Base-by-base conservation (phyloP, 2,329 filamentous ascomycete species). In the Ustulina deusta region DNA sequence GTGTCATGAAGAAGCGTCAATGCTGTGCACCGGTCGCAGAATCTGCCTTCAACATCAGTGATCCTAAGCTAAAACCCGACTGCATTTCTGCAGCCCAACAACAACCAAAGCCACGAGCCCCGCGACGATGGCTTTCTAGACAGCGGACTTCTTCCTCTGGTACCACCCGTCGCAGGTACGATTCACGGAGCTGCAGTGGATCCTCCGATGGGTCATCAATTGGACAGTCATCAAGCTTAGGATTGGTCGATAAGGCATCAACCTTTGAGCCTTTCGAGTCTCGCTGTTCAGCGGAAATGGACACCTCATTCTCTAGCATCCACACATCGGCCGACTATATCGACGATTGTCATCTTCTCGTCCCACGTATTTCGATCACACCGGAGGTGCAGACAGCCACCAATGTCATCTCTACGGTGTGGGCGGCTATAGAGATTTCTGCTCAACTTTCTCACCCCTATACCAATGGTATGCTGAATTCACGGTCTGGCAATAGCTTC, bases 381-480 rank as follows among this genome's bases (percentile, higher is more conserved):
- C 79, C 84, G 1, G 83, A 85, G 56, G 73, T 78, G 6, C 76
- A 75, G 5, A 73, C 78, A 1, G 72, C 83, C 0, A 74, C 78
- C 6, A 75, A 78, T 42, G 78, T 75, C 2, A 73, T 74, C 42
- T 73, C 75, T 36, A 77, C 71, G 11, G 69, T 86, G n/a, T 87
- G 83, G 85, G 82, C 79, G 1, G 83, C 84, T 3, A 78, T 87
- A 58, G 82, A 87, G 73, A 71, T 87, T 42, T 82, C 79, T 15
- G 80, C 81, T 9, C 81, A 81, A 52, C 69, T 83, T 5, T 80
- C 76, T 55, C 74, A 71, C 58, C 75, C 75, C 11, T 69, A 36
- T 48, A 44, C 25, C 10, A 36, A 69, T 20, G 20, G 10, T 11
- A 32, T 54, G 25, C 36, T 51, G 66, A 15, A 58, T 63, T 48